Evolutionary conservation across 2,329 filamentous ascomycete genomes (phyloP), one percentile per base, ranked within the genome.

Genomic region (Calonectria pauciramosa): DNA sequence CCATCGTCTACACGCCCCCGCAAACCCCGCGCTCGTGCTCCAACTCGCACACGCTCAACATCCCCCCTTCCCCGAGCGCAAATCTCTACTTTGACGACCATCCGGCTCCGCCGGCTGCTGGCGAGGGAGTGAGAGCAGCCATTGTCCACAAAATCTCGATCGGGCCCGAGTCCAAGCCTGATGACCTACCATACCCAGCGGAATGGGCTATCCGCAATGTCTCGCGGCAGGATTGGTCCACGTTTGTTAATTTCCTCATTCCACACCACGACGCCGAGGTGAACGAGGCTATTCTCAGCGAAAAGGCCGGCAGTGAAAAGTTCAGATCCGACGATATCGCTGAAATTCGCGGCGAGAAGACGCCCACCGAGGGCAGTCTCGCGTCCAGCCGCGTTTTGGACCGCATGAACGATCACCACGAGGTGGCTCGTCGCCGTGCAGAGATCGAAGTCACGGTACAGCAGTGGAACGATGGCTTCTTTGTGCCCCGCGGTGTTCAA

Each of bases 381-480:
- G 76, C 56, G 30, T 70, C 75, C 11, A 60, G 68, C 3, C 51
- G 30, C 66, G 70, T 80, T 9, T 34, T 67, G 68, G 11, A 20
- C 47, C 2, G 2, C 32, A 23, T 30, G 36, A 63, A 63, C 38
- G 75, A 77, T 4, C 77, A 81, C 3, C 78, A 74, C 4, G 81
- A 83, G 36, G 71, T 77, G 6, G 77, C 79, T 26, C 78, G 80
- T 16, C 79, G 80, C 44, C 76, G 76, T 1, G 80, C 82, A 63
- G 82, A 84, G 30, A 77, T 86, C 8, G 85, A 88, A 23, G 82
- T 82, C 1, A 88, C 87, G 0, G 84, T 90, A 1, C 80, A 84
- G 59, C 88, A 91, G 77, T 92, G 91, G 90, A 92, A 92, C 76
- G 85, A 86, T 4, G 86, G 87, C 5, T 92, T 92, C 82, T 92